Base-by-base conservation (phyloP, 768 basidiomycete species). In the Boletus huronensis region DNA sequence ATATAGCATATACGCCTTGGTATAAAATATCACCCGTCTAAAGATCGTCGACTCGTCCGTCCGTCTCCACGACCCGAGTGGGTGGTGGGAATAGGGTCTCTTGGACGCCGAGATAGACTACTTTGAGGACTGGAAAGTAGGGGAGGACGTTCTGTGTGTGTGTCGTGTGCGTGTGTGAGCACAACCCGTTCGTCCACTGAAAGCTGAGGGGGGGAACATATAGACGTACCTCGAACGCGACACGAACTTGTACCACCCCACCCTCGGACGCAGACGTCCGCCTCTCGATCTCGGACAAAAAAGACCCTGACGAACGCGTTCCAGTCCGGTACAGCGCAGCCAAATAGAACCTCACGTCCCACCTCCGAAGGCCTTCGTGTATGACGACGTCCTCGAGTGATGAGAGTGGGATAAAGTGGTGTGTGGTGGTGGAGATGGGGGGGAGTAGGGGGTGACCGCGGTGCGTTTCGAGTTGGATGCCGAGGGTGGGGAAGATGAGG, bases 381-480 rank as follows among this genome's bases (percentile, higher is more conserved):
- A 92, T 84, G 28, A 90, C 60, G 41, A 87, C 73, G 53, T 89
- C 87, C 48, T 78, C 75, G 19, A 91, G 67, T 2, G 66, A 59
- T 0, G 74, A 65, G 28, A 78, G 65, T 7, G 86, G 83, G 57
- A 91, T 82, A 67, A 92, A 90, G 5, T 68, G 79, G 47, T 80
- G 77, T 0, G 71, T 66, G 7, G 57, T 65, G 43, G 57, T 66
- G 16, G 32, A 6, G 32, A 74, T 53, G 16, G 71, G 64, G 1
- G 62, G 54, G 4, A 70, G 19, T 14, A 68, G 65, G 10, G 78
- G 78, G 31, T 84, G 65, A 1, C 88, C 90, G 50, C 79, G 74
- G 68, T 82, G 82, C 0, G 82, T 85, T 67, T 91, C 88, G 3
- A 92, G 69, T 63, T 92, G 90, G 39, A 93, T 73, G 11, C 90